Base-by-base conservation (phyloP, 2,329 filamentous ascomycete species). In the Graphium sp. region DNA sequence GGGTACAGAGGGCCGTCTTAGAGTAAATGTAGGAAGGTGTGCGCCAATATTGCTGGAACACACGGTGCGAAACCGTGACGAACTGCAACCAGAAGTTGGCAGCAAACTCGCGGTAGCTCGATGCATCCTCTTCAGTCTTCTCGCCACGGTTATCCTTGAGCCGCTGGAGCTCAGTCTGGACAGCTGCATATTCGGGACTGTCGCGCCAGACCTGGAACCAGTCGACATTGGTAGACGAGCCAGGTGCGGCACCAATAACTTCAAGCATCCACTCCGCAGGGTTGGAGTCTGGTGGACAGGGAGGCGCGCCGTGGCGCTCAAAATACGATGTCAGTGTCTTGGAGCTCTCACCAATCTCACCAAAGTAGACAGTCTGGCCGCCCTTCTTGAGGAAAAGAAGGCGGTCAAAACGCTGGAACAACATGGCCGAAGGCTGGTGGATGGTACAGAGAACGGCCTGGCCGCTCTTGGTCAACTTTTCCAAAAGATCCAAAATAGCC, bases 391-490 rank as follows among this genome's bases (percentile, higher is more conserved):
- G 57, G 56, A 89, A 82, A 18, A 87, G 61, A 6, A 89, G 66
- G 33, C 78, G 69, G 43, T 89, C 81, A 46, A 89, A 94, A 33
- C 82, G 77, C 48, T 93, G 81, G 60, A 94, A 93, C 30, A 94
- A 64, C 66, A 92, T 84, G 19, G 85, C 84, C 10, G 82, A 91
- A n/a, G 87, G 87, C 51, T 95, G 87, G 49, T 95, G 87, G 35
- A 94, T 94, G 0, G 87, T 94, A 56, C 84, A 93, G n/a, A 94
- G 72, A 51, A 94, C 82, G 29, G 87, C 85, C 48, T 91, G 83
- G 11, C 87, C 85, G 36, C 74, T 78, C 49, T 87, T 79, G 41
- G 83, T 83, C 19, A 94, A 63, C 53, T 91, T 93, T 52, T 91
- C 78, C 22, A 95, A 66, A 8, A 94, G 66, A 48, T 83, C 76